Evolutionary conservation across 345 rosid species (phyloP).

Genomic region (Gossypium longicalyx): DNA sequence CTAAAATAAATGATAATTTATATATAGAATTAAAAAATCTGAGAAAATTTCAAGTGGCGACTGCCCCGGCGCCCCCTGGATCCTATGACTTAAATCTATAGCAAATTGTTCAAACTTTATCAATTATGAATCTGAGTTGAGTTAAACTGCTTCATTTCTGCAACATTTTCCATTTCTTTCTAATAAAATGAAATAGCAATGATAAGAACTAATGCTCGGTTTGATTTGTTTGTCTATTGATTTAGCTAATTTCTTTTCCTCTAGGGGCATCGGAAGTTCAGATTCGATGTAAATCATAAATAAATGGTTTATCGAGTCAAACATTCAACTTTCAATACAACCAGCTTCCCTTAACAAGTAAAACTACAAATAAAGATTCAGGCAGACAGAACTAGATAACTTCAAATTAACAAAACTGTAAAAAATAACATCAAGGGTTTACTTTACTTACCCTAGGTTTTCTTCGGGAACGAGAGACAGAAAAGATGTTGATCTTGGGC

Average conservation of each 20-base stretch:
- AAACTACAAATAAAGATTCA: slow-evolving; percentile 5
- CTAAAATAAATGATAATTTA: no score
- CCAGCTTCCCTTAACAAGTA: neutral
- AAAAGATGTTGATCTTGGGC: slow-evolving; percentile 79
- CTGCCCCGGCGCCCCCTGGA: no score
- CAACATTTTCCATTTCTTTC: neutral
- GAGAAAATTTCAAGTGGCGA: no score
- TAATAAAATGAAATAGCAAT: neutral
- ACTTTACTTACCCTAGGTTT: slow-evolving; percentile 51
- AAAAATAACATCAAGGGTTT: neutral
- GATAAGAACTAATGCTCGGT: neutral
- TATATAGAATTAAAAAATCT: no score
- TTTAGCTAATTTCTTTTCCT: neutral
- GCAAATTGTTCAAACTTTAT: neutral
- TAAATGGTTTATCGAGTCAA: neutral
- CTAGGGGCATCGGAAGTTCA: neutral
- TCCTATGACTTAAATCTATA: neutral
- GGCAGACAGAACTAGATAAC: neutral
- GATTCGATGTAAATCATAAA: neutral
- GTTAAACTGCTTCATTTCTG: neutral
- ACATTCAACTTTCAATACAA: neutral
- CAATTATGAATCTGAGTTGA: neutral
- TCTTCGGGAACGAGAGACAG: slow-evolving; percentile 58
- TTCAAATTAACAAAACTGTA: neutral
- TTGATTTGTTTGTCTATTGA: neutral